A percentile compares a stretch with the other conserved stretches of the same genome.
Evolutionary conservation across 176 grass and related monocot species (phyloP).

Genomic region (Bromus sterilis): DNA sequence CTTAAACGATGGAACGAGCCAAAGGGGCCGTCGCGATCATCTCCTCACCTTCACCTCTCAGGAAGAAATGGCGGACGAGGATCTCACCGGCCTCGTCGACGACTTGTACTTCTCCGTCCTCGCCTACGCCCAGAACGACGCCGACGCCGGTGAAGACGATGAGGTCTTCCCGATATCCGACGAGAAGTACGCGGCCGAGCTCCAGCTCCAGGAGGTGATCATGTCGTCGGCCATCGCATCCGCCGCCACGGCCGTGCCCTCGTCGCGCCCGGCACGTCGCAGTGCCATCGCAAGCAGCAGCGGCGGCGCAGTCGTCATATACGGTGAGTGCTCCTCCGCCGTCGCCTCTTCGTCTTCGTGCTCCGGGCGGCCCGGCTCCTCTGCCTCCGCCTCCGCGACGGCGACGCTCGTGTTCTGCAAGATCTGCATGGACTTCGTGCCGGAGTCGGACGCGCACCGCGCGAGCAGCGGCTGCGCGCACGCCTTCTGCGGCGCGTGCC

Average conservation of each 20-base stretch:
- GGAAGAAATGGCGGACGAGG: conserved; percentile 14
- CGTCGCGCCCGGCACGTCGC: not conserved
- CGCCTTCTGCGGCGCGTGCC: conserved; percentile 52
- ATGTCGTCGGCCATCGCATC: conserved; percentile 13
- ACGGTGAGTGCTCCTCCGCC: not conserved
- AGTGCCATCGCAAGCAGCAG: not conserved
- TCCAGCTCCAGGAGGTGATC: conserved; percentile 59
- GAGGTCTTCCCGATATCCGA: conserved; percentile 60
- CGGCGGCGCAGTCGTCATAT: not conserved
- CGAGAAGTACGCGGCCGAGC: conserved; percentile 59
- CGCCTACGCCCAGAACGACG: not conserved
- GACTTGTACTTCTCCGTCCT: conserved; percentile 59
- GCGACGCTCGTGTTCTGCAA: conserved; percentile 29
- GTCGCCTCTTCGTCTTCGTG: not conserved
- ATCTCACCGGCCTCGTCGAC: conserved; percentile 29
- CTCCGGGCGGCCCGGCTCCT: not conserved
- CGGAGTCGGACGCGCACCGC: not conserved
- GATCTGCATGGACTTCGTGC: conserved; percentile 63
- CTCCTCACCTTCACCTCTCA: not conserved
- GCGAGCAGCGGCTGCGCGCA: conserved; percentile 35
- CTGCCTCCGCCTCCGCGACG: not conserved
- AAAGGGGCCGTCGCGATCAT: not conserved
- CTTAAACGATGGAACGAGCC: not conserved
- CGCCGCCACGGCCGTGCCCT: not conserved
- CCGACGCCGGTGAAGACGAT: conserved; percentile 10